Evolutionary conservation across 2,329 filamentous ascomycete genomes (phyloP).

Genomic region (Onygena corvina): DNA sequence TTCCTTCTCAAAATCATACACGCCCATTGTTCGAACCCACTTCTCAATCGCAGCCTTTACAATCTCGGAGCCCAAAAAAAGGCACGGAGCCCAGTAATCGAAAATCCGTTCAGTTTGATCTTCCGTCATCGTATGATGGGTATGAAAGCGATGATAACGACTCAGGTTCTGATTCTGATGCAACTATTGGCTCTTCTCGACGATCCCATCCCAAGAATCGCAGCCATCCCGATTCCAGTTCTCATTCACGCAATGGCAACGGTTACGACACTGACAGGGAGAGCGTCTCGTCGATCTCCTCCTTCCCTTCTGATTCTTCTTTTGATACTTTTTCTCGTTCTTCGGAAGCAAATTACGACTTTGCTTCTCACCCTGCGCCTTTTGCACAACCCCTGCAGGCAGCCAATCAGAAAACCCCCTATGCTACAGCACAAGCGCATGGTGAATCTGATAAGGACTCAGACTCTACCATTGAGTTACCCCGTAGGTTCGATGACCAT

Average conservation of each 20-base stretch:
- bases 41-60: slow-evolving; percentile 10
- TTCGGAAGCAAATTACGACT: neutral
- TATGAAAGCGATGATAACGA: slow-evolving; percentile 37
- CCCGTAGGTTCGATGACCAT: slow-evolving; percentile 25
- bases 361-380: neutral
- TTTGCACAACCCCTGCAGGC: neutral
- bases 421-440: neutral
- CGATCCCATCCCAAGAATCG: neutral
- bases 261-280: neutral
- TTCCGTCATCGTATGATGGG: slow-evolving; percentile 18
- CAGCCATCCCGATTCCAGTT: neutral
- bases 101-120: slow-evolving; percentile 17
- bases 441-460: slow-evolving; percentile 16
- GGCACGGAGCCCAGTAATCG: neutral
- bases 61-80: slow-evolving; percentile 17
- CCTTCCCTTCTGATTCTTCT: neutral
- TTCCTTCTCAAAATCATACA: neutral
- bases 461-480: slow-evolving; percentile 26
- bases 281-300: neutral
- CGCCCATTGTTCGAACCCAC: neutral
- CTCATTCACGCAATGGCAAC: neutral
- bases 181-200: slow-evolving; percentile 14
- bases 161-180: slow-evolving; percentile 23
- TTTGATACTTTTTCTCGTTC: neutral
- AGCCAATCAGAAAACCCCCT: neutral